phyloP scores from a whole-genome alignment of 2,329 filamentous ascomycete species.

The Botrytis hyacinthi region DNA sequence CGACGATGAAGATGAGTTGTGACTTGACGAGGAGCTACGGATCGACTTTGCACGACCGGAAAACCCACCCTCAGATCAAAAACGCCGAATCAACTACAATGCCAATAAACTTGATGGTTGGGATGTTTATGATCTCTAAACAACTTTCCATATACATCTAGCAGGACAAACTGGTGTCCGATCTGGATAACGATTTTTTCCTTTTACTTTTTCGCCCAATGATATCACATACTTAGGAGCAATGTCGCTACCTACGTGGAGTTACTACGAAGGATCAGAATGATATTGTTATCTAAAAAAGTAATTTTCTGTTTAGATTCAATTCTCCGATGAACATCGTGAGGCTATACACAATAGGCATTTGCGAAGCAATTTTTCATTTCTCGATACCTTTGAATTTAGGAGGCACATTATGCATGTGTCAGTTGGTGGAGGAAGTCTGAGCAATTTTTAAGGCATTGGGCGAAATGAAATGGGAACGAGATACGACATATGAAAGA shows the following conservation, averaged over 20 bases:
- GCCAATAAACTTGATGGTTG: slow-evolving; percentile 56
- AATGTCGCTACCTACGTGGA: slow-evolving; percentile 32
- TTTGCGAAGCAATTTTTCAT: slow-evolving; percentile 27
- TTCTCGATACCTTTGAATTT: slow-evolving; percentile 24
- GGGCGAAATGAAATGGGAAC: slow-evolving; percentile 7
- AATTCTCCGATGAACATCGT: slow-evolving; percentile 31
- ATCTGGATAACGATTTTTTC: slow-evolving; percentile 33
- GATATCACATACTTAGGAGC: slow-evolving; percentile 25
- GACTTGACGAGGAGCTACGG: slow-evolving; percentile 71
- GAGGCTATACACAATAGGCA: slow-evolving; percentile 33
- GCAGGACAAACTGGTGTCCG: slow-evolving; percentile 18
- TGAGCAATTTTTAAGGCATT: slow-evolving; percentile 12
- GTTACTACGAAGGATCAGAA: slow-evolving; percentile 30
- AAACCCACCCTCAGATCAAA: slow-evolving; percentile 7
- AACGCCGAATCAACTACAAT: slow-evolving; percentile 21
- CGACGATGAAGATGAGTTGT: slow-evolving; percentile 80
- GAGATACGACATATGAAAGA: slow-evolving; percentile 6
- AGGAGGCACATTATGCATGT: slow-evolving; percentile 10
- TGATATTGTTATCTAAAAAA: slow-evolving; percentile 37
- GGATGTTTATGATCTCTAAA: slow-evolving; percentile 62
- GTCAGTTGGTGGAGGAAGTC: slow-evolving; percentile 17
- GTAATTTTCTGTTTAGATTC: slow-evolving; percentile 35
- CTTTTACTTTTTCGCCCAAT: slow-evolving; percentile 24
- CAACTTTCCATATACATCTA: slow-evolving; percentile 7
- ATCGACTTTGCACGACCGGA: slow-evolving; percentile 47